Evolutionary conservation across 768 basidiomycete species (phyloP).

Genomic region (Gloeophyllum trabeum): DNA sequence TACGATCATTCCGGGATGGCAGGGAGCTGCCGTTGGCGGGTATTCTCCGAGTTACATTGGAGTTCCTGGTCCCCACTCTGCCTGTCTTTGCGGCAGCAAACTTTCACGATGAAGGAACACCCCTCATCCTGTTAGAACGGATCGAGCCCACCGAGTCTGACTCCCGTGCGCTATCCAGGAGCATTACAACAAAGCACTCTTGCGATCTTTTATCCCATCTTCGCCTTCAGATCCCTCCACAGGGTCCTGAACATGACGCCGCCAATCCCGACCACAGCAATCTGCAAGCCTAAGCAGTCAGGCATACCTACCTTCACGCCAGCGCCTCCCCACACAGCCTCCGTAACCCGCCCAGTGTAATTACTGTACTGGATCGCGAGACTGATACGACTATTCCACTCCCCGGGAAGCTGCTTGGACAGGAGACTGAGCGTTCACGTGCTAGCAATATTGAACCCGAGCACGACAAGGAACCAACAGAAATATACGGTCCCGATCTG

Average conservation of each 20-base stretch:
- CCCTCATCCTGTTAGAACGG: no score
- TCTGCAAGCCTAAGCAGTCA: slow-evolving; percentile 46
- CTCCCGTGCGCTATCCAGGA: no score
- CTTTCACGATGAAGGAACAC: no score
- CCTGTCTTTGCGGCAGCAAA: no score
- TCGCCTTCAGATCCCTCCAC: slow-evolving; percentile 58
- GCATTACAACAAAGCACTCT: no score
- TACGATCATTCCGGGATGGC: no score
- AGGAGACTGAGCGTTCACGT: slow-evolving; percentile 57
- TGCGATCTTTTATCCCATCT: slow-evolving; percentile 40
- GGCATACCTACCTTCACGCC: slow-evolving; percentile 50
- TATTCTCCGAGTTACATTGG: no score
- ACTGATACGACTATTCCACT: slow-evolving; percentile 49
- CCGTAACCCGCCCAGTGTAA: slow-evolving; percentile 49
- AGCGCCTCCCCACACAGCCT: slow-evolving; percentile 58
- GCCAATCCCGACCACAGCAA: slow-evolving; percentile 49
- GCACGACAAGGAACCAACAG: slow-evolving; percentile 47
- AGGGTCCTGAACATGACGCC: slow-evolving; percentile 38
- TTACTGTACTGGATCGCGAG: slow-evolving; percentile 61
- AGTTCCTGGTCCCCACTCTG: no score
- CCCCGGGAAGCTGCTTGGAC: slow-evolving; percentile 55
- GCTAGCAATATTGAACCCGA: slow-evolving; percentile 66
- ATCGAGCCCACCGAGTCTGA: no score
- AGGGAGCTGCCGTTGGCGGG: no score
- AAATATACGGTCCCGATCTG: slow-evolving; percentile 35